phyloP scores from a whole-genome alignment of 129 eudicot genomes.

The Chrysanthemum makinoi region DNA sequence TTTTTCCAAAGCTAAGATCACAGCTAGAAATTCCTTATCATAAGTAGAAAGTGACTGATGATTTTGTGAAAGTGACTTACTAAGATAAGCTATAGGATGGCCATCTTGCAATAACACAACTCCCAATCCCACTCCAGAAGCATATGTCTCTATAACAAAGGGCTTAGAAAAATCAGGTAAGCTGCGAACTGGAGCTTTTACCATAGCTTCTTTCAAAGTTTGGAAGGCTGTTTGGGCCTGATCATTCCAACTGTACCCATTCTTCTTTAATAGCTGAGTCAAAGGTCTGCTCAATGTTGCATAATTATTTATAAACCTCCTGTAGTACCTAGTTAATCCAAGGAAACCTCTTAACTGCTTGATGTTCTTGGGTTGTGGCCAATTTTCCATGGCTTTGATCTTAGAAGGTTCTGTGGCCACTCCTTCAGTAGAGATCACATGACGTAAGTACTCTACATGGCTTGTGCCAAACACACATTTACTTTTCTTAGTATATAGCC shows the following conservation, averaged over 20 bases:
- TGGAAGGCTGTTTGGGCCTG: background rate
- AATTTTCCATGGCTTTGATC: background rate
- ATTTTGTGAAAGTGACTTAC: background rate
- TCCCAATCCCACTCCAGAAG: background rate
- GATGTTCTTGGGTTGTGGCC: background rate
- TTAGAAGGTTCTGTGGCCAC: background rate
- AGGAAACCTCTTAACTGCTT: slow-evolving; percentile 1
- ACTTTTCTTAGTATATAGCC: background rate
- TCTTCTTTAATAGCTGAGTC: background rate
- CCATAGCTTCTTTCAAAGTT: background rate
- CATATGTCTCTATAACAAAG: too few relatives aligned
- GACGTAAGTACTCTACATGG: slow-evolving; percentile 6
- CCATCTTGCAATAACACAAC: background rate
- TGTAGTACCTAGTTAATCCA: slow-evolving; percentile 13
- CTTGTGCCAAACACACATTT: background rate
- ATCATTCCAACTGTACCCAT: background rate
- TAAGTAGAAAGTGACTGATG: background rate
- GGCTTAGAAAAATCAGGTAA: too few relatives aligned
- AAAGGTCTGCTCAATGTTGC: background rate
- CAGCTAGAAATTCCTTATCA: background rate
- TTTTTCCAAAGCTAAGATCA: background rate
- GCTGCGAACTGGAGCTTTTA: background rate
- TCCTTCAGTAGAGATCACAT: background rate
- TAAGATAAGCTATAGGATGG: background rate
- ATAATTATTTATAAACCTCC: background rate